Conservation (phyloP, 495 filamentous ascomycete genomes). For the Penicillium samsonianum region DNA sequence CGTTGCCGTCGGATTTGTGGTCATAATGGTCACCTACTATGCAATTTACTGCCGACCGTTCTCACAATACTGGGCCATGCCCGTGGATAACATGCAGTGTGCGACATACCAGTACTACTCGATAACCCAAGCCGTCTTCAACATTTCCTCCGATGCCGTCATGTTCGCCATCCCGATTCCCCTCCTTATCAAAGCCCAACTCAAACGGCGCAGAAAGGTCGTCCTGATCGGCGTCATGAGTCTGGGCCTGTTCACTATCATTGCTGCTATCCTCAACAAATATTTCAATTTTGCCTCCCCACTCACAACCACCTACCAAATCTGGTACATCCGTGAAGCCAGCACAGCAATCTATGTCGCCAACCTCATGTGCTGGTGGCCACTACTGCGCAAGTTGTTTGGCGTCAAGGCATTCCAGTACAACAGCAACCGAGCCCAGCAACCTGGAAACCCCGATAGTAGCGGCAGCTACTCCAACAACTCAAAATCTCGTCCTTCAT, state of each 20-base stretch:
- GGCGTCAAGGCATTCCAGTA: slow-evolving; percentile 36
- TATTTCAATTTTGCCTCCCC: slow-evolving; percentile 64
- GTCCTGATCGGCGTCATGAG: slow-evolving; percentile 51
- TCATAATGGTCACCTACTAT: slow-evolving; percentile 64
- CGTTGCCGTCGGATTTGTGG: slow-evolving; percentile 54
- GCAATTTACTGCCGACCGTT: slow-evolving; percentile 67
- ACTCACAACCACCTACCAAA: slow-evolving; percentile 49
- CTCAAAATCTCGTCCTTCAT: slow-evolving; percentile 26
- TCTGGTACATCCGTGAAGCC: slow-evolving; percentile 68
- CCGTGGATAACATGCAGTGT: slow-evolving; percentile 38
- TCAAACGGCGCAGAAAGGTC: slow-evolving; percentile 53
- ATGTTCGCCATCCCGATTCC: slow-evolving; percentile 64
- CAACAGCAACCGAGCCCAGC: slow-evolving; percentile 32
- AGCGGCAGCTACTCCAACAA: slow-evolving; percentile 9
- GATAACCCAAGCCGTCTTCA: slow-evolving; percentile 66
- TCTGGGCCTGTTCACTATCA: slow-evolving; percentile 64
- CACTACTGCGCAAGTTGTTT: slow-evolving; percentile 56
- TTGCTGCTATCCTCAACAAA: slow-evolving; percentile 64
- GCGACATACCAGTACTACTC: slow-evolving; percentile 52
- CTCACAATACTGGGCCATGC: slow-evolving; percentile 60
- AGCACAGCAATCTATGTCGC: slow-evolving; percentile 62
- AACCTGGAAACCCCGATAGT: slow-evolving; percentile 15
- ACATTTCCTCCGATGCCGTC: slow-evolving; percentile 62
- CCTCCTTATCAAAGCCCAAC: slow-evolving; percentile 54
- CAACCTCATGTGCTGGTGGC: slow-evolving; percentile 66